A percentile compares a stretch with the other conserved stretches of the same genome.
Conservation (phyloP, 2,329 filamentous ascomycete genomes). For the Fusarium compactum region DNA sequence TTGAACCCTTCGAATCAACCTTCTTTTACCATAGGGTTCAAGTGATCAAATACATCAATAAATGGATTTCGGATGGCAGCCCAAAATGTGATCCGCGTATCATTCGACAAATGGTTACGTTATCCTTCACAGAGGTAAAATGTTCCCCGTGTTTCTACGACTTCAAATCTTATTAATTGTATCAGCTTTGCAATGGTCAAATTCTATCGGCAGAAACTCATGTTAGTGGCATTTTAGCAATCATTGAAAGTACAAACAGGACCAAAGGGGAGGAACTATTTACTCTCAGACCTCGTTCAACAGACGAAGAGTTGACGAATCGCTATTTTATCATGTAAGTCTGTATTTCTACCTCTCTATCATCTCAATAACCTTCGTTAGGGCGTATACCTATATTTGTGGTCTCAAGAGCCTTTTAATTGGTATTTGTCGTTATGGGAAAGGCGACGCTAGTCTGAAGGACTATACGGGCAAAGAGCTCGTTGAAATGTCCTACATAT, state of each 20-base stretch:
- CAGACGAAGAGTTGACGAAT: background rate
- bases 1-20: constrained; percentile 5
- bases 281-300: background rate
- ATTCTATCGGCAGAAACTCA: constrained; percentile 13
- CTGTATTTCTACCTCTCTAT: fast-evolving
- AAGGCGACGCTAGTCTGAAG: background rate
- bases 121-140: constrained; percentile 18
- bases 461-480: background rate
- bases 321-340: constrained; percentile 20
- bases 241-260: constrained; percentile 4
- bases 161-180: background rate
- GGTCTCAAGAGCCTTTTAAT: constrained; percentile 19
- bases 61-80: constrained; percentile 1
- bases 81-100: background rate
- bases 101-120: constrained; percentile 14
- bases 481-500: constrained; percentile 9
- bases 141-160: fast-evolving
- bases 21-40: constrained; percentile 21
- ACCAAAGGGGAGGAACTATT: background rate
- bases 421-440: background rate
- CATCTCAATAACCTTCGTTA: background rate
- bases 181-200: constrained; percentile 8
- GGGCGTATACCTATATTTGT: constrained; percentile 5
- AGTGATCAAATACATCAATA: constrained; percentile 12
- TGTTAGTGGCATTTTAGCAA: constrained; percentile 11